Conservation (phyloP, 352 stramenopile species). For the Phytopythium helicoides region DNA sequence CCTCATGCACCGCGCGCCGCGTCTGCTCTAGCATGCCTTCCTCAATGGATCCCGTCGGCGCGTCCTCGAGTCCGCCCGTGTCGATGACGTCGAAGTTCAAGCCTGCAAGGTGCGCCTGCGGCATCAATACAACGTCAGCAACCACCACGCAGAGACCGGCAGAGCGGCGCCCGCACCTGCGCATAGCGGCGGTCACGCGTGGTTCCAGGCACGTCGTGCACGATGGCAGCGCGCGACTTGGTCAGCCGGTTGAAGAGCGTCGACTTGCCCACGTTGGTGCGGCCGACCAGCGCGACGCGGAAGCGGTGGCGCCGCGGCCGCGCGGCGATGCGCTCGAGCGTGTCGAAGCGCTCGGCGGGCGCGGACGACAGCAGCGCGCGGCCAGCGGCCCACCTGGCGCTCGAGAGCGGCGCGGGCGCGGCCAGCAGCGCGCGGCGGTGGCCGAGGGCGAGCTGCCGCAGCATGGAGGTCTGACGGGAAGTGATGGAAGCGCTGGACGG, state of each 20-base stretch:
- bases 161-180: conserved; percentile 26
- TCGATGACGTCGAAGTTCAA: conserved; percentile 84
- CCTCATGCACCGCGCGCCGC: conserved; percentile 67
- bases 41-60: conserved; percentile 59
- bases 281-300: conserved; percentile 74
- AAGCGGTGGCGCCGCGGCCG: conserved; percentile 46
- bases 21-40: conserved; percentile 82
- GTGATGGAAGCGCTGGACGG: conserved; percentile 1
- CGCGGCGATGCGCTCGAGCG: conserved; percentile 34
- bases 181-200: conserved; percentile 78
- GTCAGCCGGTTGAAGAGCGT: conserved; percentile 86
- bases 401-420: conserved; percentile 10
- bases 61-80: conserved; percentile 76
- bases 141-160: too few relatives aligned
- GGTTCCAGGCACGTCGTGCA: conserved; percentile 82
- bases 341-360: conserved; percentile 19
- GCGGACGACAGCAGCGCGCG: conserved; percentile 17
- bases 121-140: too few relatives aligned
- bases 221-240: conserved; percentile 70
- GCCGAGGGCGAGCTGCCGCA: conserved; percentile 22
- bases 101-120: conserved; percentile 47
- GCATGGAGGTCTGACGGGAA: conserved; percentile 4
- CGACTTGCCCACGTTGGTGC: conserved; percentile 84
- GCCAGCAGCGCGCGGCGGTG: conserved; percentile 22
- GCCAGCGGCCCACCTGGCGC: conserved; percentile 9